Conservation (phyloP, 257 asterid species). For the Nicotiana attenuata region DNA sequence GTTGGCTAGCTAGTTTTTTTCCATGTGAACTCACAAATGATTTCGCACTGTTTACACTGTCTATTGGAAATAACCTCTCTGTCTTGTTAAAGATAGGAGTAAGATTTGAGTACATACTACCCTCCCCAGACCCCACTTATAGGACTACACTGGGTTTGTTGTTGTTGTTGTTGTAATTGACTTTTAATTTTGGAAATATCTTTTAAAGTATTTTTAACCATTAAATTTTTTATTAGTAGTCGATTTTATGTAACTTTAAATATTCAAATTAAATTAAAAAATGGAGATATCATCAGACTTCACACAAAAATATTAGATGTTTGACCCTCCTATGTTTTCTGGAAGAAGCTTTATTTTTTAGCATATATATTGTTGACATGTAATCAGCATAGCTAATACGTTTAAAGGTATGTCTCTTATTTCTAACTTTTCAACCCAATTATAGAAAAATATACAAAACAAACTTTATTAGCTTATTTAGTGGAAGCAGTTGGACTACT, state of each 20-base stretch:
- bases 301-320: not conserved
- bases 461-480: not conserved
- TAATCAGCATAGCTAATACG: not conserved
- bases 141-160: no score
- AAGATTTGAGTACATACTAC: no score
- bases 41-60: not conserved
- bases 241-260: no score
- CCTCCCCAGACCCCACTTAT: no score
- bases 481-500: constrained; percentile 14
- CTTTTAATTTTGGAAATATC: no score
- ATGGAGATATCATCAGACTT: not conserved
- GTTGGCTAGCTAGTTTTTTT: not conserved
- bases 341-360: not conserved
- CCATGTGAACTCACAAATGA: not conserved
- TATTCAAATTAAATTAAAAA: not conserved
- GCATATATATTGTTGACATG: not conserved
- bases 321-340: not conserved
- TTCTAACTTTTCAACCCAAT: not conserved
- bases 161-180: no score
- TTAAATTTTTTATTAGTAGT: no score
- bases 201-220: no score
- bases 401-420: not conserved
- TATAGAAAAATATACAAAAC: not conserved
- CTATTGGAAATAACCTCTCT: no score
- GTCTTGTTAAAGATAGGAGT: no score